Base-by-base conservation (phyloP, 2,329 filamentous ascomycete genomes). In the Epicoccum nigrum region DNA sequence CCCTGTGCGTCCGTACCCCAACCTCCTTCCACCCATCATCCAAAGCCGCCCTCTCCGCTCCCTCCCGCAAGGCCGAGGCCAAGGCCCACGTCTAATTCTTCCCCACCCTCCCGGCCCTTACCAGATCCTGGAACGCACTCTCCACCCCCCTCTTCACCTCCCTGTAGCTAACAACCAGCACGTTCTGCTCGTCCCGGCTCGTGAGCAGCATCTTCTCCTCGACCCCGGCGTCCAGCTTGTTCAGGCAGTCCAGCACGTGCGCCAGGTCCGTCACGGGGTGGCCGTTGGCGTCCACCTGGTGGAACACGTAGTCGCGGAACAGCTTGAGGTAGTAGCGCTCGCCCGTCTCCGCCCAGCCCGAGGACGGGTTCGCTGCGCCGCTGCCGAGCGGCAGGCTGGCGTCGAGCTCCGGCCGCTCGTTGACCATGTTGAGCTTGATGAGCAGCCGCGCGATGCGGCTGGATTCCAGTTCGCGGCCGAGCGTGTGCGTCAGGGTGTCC, bases 291-390 rank as follows among this genome's bases (percentile, higher is more conserved):
- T 97, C 92, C 11, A 97, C 92, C 67, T 96, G 92, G 72, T 99
- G 94, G 76, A 97, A 99, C 32, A 97, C 90, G 65, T 95, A 97
- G 74, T 99, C 94, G 41, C 94, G 85, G 79, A 97, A 97, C 7
- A 99, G 82, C 75, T 96, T 97, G 58, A 99, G 80, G 69, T 90
- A 89, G 71, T 96, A 97, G 21, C 92, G 85, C 65, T 96, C 91
- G 20, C 93, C 93, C 39, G 89, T 94, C 72, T 97, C 93, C 4
- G 91, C 90, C 93, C 94, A 99, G 40, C 84, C 80, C 0, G 66
- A 59, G 1, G 69, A 65, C 9, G 70, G 63, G 9, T 62, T 63
- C 4, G 70, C 45, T 1, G 67, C 61, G 31, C 52, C 62, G 51
- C 57, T 62, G 37, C 65, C 62, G 4, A 68, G 55, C 19, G 67